These are phyloP conservation scores for Trametes sanguinea DNA, from an alignment of 768 basidiomycete genomes.

Conservation along the genomic window DNA sequence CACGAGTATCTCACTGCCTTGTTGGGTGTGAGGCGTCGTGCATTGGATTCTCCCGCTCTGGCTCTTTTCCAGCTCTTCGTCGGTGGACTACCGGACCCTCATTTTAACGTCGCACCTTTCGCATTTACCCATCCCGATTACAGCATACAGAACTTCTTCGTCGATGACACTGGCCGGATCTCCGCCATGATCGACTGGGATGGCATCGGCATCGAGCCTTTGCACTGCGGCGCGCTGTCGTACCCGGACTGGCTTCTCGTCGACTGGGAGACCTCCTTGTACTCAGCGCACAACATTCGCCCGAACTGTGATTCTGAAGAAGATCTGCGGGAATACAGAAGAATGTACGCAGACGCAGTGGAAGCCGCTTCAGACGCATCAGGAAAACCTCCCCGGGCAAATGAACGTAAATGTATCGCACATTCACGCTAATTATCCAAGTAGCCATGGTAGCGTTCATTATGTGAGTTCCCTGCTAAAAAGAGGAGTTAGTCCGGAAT, in stretches of 20 bases:
- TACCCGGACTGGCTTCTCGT: no score
- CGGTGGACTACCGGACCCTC: background rate
- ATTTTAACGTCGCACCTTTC: conserved; percentile 1
- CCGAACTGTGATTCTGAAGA: no score
- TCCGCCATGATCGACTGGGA: conserved; percentile 11
- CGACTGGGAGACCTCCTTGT: no score
- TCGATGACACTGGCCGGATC: conserved; percentile 6
- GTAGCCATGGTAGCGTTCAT: background rate
- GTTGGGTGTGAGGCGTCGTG: background rate
- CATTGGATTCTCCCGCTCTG: no score
- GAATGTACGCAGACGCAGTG: no score
- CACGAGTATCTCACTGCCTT: background rate
- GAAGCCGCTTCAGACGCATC: background rate
- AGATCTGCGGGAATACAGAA: no score
- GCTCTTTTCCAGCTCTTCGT: no score
- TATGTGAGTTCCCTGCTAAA: background rate
- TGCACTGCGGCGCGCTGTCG: background rate
- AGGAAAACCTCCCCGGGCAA: background rate
- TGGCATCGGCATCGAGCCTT: background rate
- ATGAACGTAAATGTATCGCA: background rate
- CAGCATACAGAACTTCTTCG: conserved; percentile 11
- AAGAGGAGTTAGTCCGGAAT: background rate
- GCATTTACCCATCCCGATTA: conserved; percentile 5
- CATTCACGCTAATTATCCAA: background rate
- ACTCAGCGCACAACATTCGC: no score